Conservation (phyloP, 306 rosid genomes). For the Casuarina equisetifolia region DNA sequence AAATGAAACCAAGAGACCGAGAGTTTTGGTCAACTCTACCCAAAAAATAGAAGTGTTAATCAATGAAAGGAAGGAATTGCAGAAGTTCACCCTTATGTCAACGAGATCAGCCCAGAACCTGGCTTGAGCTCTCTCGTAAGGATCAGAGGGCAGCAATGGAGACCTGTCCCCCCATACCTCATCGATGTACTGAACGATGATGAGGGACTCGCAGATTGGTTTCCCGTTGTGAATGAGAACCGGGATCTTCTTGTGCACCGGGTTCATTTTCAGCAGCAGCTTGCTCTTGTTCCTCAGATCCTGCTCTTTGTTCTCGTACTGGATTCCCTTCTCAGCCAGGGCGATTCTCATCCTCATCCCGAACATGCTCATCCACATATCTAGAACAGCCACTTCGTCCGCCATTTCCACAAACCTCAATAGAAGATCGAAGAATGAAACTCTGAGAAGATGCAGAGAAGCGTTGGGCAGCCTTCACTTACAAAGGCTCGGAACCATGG, state of each 20-base stretch:
- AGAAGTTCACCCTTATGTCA: conserved; percentile 30
- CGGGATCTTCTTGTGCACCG: conserved; percentile 44
- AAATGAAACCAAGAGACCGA: too few species aligned
- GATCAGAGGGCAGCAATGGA: conserved; percentile 41
- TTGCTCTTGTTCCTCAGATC: conserved; percentile 33
- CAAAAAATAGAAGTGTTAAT: too few species aligned
- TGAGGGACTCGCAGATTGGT: conserved; percentile 39
- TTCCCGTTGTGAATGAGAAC: conserved; percentile 46
- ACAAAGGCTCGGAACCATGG: too few species aligned
- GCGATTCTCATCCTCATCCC: conserved; percentile 39
- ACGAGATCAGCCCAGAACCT: conserved; percentile 36
- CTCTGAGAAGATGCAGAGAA: too few species aligned
- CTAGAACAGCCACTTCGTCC: conserved; percentile 35
- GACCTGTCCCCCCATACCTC: conserved; percentile 33
- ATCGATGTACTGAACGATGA: conserved; percentile 38
- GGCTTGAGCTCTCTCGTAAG: conserved; percentile 34
- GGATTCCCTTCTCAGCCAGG: conserved; percentile 33
- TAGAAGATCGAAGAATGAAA: not conserved
- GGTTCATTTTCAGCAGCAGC: conserved; percentile 36
- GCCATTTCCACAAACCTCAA: conserved; percentile 20
- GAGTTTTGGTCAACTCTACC: too few species aligned
- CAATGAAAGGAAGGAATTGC: not conserved
- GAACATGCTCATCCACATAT: conserved; percentile 36
- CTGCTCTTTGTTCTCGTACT: conserved; percentile 30
- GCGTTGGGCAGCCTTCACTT: too few species aligned